Conservation (phyloP, 2,329 filamentous ascomycete genomes). For the Penicillium sp. region DNA sequence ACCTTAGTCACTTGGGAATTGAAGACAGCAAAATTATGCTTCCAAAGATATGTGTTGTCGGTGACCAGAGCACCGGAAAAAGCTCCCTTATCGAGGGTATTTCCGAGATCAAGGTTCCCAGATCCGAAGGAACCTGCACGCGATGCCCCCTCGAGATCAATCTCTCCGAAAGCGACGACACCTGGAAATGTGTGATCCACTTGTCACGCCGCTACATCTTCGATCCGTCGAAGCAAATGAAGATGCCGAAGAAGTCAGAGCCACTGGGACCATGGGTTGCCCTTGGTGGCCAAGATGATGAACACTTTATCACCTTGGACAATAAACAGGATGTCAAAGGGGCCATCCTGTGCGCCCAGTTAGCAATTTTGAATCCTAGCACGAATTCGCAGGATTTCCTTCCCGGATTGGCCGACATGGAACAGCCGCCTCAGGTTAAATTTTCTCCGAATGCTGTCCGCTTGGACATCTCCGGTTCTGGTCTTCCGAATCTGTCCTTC, state of each 20-base stretch:
- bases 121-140: conserved; percentile 72
- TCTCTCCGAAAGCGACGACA: conserved; percentile 54
- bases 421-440: conserved; percentile 51
- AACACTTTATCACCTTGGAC: conserved; percentile 63
- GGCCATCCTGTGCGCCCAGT: conserved; percentile 70
- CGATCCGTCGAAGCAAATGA: conserved; percentile 37
- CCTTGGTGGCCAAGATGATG: conserved; percentile 46
- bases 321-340: conserved; percentile 65
- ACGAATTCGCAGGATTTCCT: conserved; percentile 55
- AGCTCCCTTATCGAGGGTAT: conserved; percentile 66
- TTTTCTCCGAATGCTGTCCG: conserved; percentile 82
- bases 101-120: conserved; percentile 67
- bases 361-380: conserved; percentile 71
- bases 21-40: conserved; percentile 66
- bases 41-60: conserved; percentile 78
- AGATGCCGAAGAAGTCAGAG: conserved; percentile 51
- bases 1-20: conserved; percentile 71
- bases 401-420: conserved; percentile 46
- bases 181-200: conserved; percentile 68
- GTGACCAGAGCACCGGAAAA: conserved; percentile 83
- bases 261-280: conserved; percentile 66
- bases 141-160: conserved; percentile 79
- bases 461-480: conserved; percentile 70
- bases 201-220: conserved; percentile 62
- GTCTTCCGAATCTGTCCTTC: conserved; percentile 72